Evolutionary conservation across 1,139 yeast genomes (phyloP), one percentile per base, ranked within the genome.

Genomic region (Kodamaea arcana): DNA sequence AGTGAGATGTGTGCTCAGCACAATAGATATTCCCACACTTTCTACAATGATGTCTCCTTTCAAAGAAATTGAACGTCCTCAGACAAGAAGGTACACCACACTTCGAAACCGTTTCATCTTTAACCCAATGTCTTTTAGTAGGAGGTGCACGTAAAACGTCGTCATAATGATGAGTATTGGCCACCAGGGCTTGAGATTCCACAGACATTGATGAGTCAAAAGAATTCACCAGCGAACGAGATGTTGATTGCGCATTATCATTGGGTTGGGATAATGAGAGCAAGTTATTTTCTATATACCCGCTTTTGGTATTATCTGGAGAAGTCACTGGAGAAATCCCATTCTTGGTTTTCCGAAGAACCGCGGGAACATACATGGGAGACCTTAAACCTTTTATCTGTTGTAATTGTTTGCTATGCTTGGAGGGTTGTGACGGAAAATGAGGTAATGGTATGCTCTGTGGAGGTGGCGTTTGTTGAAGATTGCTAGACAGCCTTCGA

Each of bases 11-110:
- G 45, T 78, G 80, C 39, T 79, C 83, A 34, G 81, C 80, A 60
- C 97, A 90, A 53, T 83, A 90, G 11, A 90, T 75, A 21, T 87
- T 94, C 14, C 97, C 97, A 63, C 97, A 90, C 52, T 85, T 82
- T 34, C 97, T 75, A 55, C 97, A 90, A 60, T 90, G 97, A 54
- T 90, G 97, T 40, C 94, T 78, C 43, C 97, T 74, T 48, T 88
- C 95, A 57, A 86, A 76, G 51, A 83, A 79, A 32, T 84, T 78
- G 57, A 84, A 76, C 37, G 72, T 55, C 57, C 73, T 73, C 39
- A 69, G 64, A 60, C 97, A 88, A n/a, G 45, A 11, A 2, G 54
- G 47, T 17, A 73, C 71, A n/a, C 75, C 72, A 55, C 97, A 88
- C 32, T 74, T 68, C 30, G 65, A 60, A 20, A 85, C 77, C 12